phyloP scores from a whole-genome alignment of 129 eudicot species.

The carrot (Daucus carota) region DH1_v3.0 NC_030387.2:32257501-32258000 shows the following conservation, averaged over 20 bases:
- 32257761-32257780: slow-evolving; percentile 51
- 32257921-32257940: slow-evolving; percentile 76
- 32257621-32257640: background rate
- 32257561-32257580: too few species aligned
- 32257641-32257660: background rate
- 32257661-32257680: background rate
- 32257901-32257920: slow-evolving; percentile 67
- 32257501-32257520: too few species aligned
- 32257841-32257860: slow-evolving; percentile 79
- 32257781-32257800: slow-evolving; percentile 49
- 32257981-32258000: slow-evolving; percentile 86
- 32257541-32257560: too few species aligned
- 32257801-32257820: slow-evolving; percentile 81
- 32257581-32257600: background rate
- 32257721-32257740: background rate
- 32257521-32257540: too few species aligned
- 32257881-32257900: slow-evolving; percentile 50
- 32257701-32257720: background rate
- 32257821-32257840: slow-evolving; percentile 71
- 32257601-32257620: background rate
- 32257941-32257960: slow-evolving; percentile 91
- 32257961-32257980: slow-evolving; percentile 71
- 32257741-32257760: slow-evolving; percentile 45
- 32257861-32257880: slow-evolving; percentile 67
- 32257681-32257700: background rate